Conservation (phyloP, 768 basidiomycete species). For the Collybia sordida region DNA sequence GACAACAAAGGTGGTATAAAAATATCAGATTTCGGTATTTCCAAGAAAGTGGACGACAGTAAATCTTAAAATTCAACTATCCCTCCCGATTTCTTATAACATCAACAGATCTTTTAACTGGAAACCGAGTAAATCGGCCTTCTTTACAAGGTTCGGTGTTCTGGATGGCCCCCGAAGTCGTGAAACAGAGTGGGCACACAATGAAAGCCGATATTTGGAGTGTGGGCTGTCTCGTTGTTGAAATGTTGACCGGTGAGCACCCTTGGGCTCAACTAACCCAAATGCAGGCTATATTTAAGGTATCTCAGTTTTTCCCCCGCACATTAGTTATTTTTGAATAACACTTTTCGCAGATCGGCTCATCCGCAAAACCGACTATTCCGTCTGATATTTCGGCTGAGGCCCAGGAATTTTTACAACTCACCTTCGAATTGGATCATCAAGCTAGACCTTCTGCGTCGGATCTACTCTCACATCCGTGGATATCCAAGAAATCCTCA, state of each 20-base stretch:
- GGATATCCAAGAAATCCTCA: constrained; percentile 51
- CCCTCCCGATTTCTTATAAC: neutral
- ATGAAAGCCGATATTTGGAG: constrained; percentile 96
- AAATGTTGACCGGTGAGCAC: constrained; percentile 96
- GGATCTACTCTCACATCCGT: constrained; percentile 72
- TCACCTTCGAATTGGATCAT: constrained; percentile 86
- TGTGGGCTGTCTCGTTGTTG: constrained; percentile 91
- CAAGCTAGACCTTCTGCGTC: constrained; percentile 76
- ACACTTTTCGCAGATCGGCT: constrained; percentile 69
- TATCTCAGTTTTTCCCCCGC: constrained; percentile 24
- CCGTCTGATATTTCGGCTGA: constrained; percentile 91
- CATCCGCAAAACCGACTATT: constrained; percentile 81
- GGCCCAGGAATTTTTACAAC: constrained; percentile 81
- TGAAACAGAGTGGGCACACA: constrained; percentile 92
- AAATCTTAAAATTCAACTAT: constrained; percentile 31
- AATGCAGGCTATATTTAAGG: constrained; percentile 99
- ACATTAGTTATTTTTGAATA: neutral
- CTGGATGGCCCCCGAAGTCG: constrained; percentile 99
- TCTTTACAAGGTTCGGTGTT: constrained; percentile 98
- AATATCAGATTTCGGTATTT: constrained; percentile 96
- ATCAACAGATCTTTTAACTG: constrained; percentile 41
- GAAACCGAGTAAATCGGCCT: constrained; percentile 79
- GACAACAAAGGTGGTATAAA: constrained; percentile 98
- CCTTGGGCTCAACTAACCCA: constrained; percentile 95
- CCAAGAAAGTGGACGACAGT: constrained; percentile 97